Percentiles rank a stretch among this genome's conserved stretches.
phyloP scores from a whole-genome alignment of 805 yeast species.

The Metschnikowia lunata region DNA sequence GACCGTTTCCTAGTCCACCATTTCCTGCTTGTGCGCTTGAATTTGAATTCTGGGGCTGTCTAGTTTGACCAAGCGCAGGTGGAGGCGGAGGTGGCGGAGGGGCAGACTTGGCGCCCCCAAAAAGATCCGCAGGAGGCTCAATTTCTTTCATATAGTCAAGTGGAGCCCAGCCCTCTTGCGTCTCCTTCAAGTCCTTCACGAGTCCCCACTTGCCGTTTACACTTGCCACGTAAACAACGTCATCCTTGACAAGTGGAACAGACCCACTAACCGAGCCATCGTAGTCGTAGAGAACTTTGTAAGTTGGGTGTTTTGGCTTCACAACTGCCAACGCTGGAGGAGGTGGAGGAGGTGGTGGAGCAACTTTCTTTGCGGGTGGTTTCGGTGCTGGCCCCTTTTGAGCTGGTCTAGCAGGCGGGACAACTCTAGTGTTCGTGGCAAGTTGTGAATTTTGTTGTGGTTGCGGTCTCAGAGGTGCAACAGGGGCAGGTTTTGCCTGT shows the following conservation, averaged over 20 bases:
- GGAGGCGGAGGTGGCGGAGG: constrained; percentile 35
- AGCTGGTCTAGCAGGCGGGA: constrained; percentile 18
- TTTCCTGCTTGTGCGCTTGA: constrained; percentile 16
- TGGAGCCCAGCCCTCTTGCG: constrained; percentile 95
- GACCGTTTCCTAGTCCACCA: constrained; percentile 44
- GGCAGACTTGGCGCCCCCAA: constrained; percentile 20
- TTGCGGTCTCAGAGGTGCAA: constrained; percentile 20
- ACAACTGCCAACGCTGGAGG: constrained; percentile 58
- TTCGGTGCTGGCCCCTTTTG: constrained; percentile 47
- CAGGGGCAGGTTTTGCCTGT: constrained; percentile 18
- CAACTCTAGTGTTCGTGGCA: constrained; percentile 18
- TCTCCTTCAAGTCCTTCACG: constrained; percentile 70
- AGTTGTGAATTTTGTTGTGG: constrained; percentile 10
- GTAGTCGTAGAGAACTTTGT: constrained; percentile 81
- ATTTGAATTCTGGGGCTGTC: constrained; percentile 15
- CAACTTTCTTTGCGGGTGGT: constrained; percentile 50
- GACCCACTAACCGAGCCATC: constrained; percentile 82
- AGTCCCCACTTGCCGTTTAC: constrained; percentile 93
- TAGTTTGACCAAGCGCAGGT: constrained; percentile 13
- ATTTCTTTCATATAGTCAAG: constrained; percentile 76
- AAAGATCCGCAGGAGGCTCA: constrained; percentile 40
- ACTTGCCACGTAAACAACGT: constrained; percentile 64
- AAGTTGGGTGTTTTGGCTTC: constrained; percentile 69
- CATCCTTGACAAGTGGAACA: constrained; percentile 72
- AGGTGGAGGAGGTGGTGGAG: constrained; percentile 46